Percentiles rank a stretch among this genome's conserved stretches.
These are phyloP conservation scores for Cinchona pubescens DNA, from an alignment of 257 asterid genomes.

Conservation along the genomic window DNA sequence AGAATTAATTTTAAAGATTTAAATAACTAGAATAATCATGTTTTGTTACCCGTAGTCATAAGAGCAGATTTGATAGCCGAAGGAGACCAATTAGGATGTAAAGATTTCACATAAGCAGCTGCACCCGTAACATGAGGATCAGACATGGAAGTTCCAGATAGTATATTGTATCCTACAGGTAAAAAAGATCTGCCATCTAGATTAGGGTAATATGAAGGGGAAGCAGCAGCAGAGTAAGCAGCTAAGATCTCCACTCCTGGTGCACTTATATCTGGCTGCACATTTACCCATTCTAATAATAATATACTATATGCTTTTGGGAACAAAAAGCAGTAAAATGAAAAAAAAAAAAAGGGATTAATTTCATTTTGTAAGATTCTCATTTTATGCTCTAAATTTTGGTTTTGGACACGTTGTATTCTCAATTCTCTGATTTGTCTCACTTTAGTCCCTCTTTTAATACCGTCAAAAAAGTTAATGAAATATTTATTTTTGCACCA, in stretches of 20 bases:
- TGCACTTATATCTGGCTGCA: conserved; percentile 30
- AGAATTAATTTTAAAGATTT: neutral
- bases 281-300: neutral
- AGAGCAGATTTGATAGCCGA: conserved; percentile 29
- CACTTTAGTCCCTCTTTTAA: too few relatives aligned
- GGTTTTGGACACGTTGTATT: too few relatives aligned
- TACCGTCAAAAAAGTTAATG: too few relatives aligned
- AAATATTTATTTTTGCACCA: too few relatives aligned
- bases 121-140: conserved; percentile 29
- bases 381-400: too few relatives aligned
- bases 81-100: conserved; percentile 29
- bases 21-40: neutral
- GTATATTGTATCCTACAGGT: conserved; percentile 3
- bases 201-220: neutral
- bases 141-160: conserved; percentile 29
- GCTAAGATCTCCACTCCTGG: conserved; percentile 31
- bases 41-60: conserved; percentile 26
- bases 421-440: too few relatives aligned
- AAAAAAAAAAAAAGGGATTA: too few relatives aligned
- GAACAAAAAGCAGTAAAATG: neutral
- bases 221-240: conserved; percentile 9
- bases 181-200: conserved; percentile 16
- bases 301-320: neutral
- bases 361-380: too few relatives aligned
- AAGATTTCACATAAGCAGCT: conserved; percentile 29